Conservation (phyloP, 257 asterid genomes). For the Apocynum venetum region DNA sequence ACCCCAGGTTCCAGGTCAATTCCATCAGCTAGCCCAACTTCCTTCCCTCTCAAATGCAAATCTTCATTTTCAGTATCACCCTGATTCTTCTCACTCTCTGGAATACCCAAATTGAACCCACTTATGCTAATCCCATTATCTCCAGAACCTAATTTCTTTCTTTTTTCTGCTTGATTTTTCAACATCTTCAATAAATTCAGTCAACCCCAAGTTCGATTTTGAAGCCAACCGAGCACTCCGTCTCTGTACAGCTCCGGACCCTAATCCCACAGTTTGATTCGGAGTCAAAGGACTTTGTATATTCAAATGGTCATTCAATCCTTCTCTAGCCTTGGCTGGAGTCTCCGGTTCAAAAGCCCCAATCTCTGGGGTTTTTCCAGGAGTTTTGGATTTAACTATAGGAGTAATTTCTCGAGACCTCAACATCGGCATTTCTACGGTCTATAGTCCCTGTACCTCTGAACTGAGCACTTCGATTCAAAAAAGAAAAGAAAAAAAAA, state of each 20-base stretch:
- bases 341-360: slow-evolving; percentile 49
- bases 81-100: slow-evolving; percentile 14
- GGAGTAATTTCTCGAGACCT: slow-evolving; percentile 51
- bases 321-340: slow-evolving; percentile 43
- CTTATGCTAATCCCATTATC: not conserved
- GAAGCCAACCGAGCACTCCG: slow-evolving; percentile 64
- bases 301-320: slow-evolving; percentile 15
- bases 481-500: slow-evolving; percentile 2
- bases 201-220: slow-evolving; percentile 25
- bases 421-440: slow-evolving; percentile 43
- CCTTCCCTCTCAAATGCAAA: slow-evolving; percentile 1
- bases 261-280: slow-evolving; percentile 14
- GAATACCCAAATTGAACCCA: slow-evolving; percentile 22
- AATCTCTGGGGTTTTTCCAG: slow-evolving; percentile 19
- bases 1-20: slow-evolving; percentile 10
- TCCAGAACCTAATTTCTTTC: slow-evolving; percentile 29
- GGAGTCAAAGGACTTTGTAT: slow-evolving; percentile 23
- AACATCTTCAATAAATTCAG: slow-evolving; percentile 15
- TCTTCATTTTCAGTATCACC: slow-evolving; percentile 16
- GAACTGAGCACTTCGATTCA: not conserved
- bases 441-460: not conserved
- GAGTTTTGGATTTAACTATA: slow-evolving; percentile 16
- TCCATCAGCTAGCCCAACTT: slow-evolving; percentile 7
- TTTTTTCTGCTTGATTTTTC: slow-evolving; percentile 27
- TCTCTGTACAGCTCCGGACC: slow-evolving; percentile 35